Percentiles rank a stretch among this genome's conserved stretches.
phyloP scores from a whole-genome alignment of 805 yeast species.

The Candida stauntonica region DNA sequence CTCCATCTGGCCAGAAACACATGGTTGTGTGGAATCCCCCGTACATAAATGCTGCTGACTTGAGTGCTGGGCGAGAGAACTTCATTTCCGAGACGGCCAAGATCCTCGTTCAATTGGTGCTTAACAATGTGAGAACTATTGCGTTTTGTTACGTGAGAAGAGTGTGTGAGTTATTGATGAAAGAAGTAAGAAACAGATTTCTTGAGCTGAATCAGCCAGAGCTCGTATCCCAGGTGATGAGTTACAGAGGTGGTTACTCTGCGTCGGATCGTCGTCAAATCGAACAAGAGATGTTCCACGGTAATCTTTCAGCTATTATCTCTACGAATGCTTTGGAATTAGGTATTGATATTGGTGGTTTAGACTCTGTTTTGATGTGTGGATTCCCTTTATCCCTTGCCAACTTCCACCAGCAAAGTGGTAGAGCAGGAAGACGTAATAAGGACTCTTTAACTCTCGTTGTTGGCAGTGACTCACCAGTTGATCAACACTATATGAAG shows the following conservation, averaged over 20 bases:
- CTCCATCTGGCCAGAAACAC: conserved; percentile 77
- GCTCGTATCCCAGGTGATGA: conserved; percentile 66
- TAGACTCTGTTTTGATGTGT: conserved; percentile 88
- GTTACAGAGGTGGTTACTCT: conserved; percentile 94
- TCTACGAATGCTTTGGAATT: conserved; percentile 95
- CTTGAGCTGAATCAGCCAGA: conserved; percentile 41
- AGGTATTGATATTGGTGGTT: conserved; percentile 90
- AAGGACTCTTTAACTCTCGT: conserved; percentile 81
- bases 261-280: conserved; percentile 80
- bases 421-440: conserved; percentile 91
- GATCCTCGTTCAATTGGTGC: conserved; percentile 60
- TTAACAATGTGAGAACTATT: conserved; percentile 68
- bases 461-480: conserved; percentile 78
- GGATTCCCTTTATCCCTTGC: conserved; percentile 90
- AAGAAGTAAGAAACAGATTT: conserved; percentile 63
- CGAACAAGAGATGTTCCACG: conserved; percentile 87
- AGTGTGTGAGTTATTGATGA: conserved; percentile 84
- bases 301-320: conserved; percentile 77
- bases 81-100: conserved; percentile 75
- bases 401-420: conserved; percentile 92
- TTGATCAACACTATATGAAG: conserved; percentile 78
- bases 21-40: conserved; percentile 87
- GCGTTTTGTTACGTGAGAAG: conserved; percentile 86
- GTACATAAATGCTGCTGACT: conserved; percentile 51
- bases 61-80: conserved; percentile 56